These are phyloP conservation scores for Smithsoniella earleae DNA, from an alignment of 163 green algal species.

Conservation along the genomic window DNA sequence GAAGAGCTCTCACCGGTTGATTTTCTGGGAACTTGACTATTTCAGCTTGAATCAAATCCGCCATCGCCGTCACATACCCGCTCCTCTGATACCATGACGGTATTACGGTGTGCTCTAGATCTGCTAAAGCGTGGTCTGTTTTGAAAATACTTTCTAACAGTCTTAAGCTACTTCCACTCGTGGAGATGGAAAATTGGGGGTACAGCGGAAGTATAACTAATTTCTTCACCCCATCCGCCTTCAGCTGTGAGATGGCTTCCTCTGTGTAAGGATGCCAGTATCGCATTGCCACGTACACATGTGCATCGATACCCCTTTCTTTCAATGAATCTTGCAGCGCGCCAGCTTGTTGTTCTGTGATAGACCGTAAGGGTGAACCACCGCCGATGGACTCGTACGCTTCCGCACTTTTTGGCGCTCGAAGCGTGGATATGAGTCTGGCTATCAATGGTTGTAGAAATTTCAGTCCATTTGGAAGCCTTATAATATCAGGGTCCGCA, in stretches of 20 bases:
- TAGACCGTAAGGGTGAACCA: slow-evolving; percentile 79
- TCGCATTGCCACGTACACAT: slow-evolving; percentile 94
- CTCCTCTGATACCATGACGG: slow-evolving; percentile 81
- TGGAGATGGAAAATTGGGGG: slow-evolving; percentile 95
- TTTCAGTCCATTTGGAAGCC: slow-evolving; percentile 42
- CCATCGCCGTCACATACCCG: slow-evolving; percentile 72
- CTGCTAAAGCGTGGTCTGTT: slow-evolving; percentile 43
- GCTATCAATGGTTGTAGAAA: slow-evolving; percentile 84
- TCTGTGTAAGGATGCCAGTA: slow-evolving; percentile 99
- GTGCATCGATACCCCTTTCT: slow-evolving; percentile 50
- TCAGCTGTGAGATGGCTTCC: slow-evolving; percentile 81
- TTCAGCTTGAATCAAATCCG: slow-evolving; percentile 77
- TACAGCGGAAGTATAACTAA: slow-evolving; percentile 96
- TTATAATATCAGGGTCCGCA: slow-evolving; percentile 88
- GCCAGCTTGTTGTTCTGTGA: slow-evolving; percentile 86
- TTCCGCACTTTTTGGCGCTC: slow-evolving; percentile 75
- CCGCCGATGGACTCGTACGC: slow-evolving; percentile 92
- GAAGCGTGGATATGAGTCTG: slow-evolving; percentile 68
- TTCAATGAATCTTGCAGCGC: slow-evolving; percentile 54
- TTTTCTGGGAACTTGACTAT: slow-evolving; percentile 45
- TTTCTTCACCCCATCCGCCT: slow-evolving; percentile 67
- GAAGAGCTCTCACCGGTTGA: not conserved
- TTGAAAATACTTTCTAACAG: slow-evolving; percentile 79
- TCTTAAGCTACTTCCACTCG: slow-evolving; percentile 77
- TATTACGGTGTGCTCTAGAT: slow-evolving; percentile 89